Evolutionary conservation across 371 early-diverging fungal genomes (phyloP), one percentile per base, ranked within the genome.

Genomic region (Basidiobolus heterosporus): DNA sequence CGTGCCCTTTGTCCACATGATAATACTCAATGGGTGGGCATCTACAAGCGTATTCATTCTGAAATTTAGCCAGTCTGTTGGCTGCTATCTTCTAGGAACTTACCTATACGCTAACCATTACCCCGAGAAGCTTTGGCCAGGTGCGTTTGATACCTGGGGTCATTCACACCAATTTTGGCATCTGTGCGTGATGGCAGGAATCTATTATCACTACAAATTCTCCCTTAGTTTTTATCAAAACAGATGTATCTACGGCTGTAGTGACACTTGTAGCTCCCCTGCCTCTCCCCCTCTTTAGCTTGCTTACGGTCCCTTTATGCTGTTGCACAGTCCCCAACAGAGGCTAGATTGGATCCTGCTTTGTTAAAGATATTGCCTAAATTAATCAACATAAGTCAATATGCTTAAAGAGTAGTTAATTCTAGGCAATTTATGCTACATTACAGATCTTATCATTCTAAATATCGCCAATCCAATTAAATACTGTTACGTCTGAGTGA

Each of bases 121-220:
- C 45, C 88, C 86, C 5, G 86, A 88, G 57, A 66, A 71, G 46
- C 67, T 67, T 20, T 72, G 67, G 57, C 85, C 83, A 0, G 88
- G 88, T 7, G 63, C 62, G 50, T 83, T 85, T 58, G 86, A 88
- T 52, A 62, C 65, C 20, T 51, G 75, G 47, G 75, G 75, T 15
- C 79, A 82, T 46, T 80, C 81, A 11, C 88, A 87, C 56, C 81
- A 80, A 51, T 56, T 78, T 30, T 87, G 88, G 88, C 88, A 87
- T 61, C 46, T 79, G 16, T 70, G 70, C 54, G 82, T 84, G 0
- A 69, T 78, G 35, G 74, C 70, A 2, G 82, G 79, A 14, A 75
- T 77, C 45, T 76, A 69, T 64, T 74, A 58, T 48, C 78, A 81
- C 51, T 81, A 80, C 49, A 56, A 56, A 47, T 73, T 78, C 15